Base-by-base conservation (phyloP, 2,329 filamentous ascomycete species). In the Lecanicillium sp. region DNA sequence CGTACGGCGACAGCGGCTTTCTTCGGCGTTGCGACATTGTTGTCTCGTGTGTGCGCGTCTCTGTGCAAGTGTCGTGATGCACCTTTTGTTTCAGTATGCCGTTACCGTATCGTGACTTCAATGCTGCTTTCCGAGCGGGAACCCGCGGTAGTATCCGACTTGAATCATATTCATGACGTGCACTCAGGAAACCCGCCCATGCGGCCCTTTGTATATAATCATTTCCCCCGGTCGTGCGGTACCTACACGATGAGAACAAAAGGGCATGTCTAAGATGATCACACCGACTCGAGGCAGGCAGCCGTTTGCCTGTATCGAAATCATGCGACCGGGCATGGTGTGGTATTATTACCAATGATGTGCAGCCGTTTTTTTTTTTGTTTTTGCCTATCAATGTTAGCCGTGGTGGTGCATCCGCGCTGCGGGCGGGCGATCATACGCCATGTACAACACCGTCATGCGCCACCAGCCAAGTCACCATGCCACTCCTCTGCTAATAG, bases 401-500 rank as follows among this genome's bases (percentile, higher is more conserved):
- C 14, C 4, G 17, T 21, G 15, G 33, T 30, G 24, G 15, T 39
- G 27, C 12, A 20, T 39, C 21, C 26, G 35, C 26, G 27, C 20
- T 33, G 15, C 7, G 7, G 6, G 27, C n/a, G n/a, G n/a, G 11
- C 20, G 27, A 40, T 47, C 44, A 47, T 47, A 32, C 27, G 44
- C 36, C 44, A 32, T 5, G 26, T 20, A 10, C 2, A 12, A 29
- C 17, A n/a, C 24, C 20, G 44, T 47, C 36, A 47, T 27, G 44
- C 36, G 44, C 44, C 44, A 33, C 44, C 29, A 39, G 44, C 44
- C 36, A 19, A 17, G 44, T 47, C 44, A 47, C 44, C 44, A 33
- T 47, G 44, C 20, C 26, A 47, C 32, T 14, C 24, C 10, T 54
- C 35, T n/a, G 53, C 54, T 54, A 51, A 51, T 52, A 47, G 47